phyloP scores from a whole-genome alignment of 2,329 filamentous ascomycete species.

The Sarocladiaceae sp. region DNA sequence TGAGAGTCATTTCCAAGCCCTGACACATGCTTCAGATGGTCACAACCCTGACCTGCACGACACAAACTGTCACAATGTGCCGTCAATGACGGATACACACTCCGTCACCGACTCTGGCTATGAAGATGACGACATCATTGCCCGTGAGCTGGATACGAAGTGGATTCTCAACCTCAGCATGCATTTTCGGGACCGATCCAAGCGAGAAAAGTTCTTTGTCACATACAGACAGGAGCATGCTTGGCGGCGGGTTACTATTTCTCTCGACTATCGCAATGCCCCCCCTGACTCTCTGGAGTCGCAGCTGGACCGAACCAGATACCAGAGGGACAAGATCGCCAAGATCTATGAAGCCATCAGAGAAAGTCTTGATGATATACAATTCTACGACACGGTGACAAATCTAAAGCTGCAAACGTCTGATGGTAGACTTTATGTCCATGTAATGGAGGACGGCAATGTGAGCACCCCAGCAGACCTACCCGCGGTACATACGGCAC shows the following conservation, averaged over 20 bases:
- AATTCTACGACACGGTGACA: constrained; percentile 94
- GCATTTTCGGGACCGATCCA: constrained; percentile 92
- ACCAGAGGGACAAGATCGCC: constrained; percentile 86
- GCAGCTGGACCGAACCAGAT: constrained; percentile 72
- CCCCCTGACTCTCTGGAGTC: constrained; percentile 78
- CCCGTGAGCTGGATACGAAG: constrained; percentile 77
- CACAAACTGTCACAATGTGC: neutral
- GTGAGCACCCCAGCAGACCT: constrained; percentile 40
- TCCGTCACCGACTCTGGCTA: constrained; percentile 3
- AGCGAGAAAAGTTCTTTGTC: constrained; percentile 95
- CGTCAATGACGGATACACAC: constrained; percentile 1
- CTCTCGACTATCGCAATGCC: constrained; percentile 83
- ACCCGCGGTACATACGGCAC: neutral
- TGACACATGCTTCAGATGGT: neutral
- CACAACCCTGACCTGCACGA: neutral
- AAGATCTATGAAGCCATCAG: constrained; percentile 94
- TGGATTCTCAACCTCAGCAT: constrained; percentile 99
- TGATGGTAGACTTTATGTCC: constrained; percentile 84
- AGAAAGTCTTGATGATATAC: constrained; percentile 86
- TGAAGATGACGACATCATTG: constrained; percentile 37
- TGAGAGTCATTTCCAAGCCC: neutral
- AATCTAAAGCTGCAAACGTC: constrained; percentile 91
- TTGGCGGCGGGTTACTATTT: constrained; percentile 89
- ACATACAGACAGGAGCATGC: constrained; percentile 79
- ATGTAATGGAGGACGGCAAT: constrained; percentile 95